These are phyloP conservation scores for Jaapia argillacea DNA, from an alignment of 768 basidiomycete genomes.

Conservation along the genomic window DNA sequence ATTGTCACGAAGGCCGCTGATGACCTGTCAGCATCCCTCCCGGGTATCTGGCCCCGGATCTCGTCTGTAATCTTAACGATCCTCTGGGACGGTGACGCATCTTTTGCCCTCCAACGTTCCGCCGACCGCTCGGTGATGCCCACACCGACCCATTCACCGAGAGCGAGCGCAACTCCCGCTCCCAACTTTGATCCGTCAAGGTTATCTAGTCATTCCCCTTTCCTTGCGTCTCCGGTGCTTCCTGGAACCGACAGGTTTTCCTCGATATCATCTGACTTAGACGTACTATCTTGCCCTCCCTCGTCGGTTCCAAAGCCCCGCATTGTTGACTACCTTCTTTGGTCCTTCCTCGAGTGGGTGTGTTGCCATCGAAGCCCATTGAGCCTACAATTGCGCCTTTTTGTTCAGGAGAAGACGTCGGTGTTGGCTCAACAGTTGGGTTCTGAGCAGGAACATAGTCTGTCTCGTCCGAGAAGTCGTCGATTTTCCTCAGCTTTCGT, in stretches of 20 bases:
- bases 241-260: no score
- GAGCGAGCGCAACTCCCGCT: constrained; percentile 2
- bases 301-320: constrained; percentile 27
- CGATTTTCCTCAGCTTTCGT: constrained; percentile 45
- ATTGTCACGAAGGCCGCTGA: constrained; percentile 52
- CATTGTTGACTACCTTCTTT: constrained; percentile 59
- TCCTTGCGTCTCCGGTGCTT: no score
- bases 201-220: no score
- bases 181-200: no score
- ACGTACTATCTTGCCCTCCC: constrained; percentile 20
- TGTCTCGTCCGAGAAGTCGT: constrained; percentile 22
- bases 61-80: constrained; percentile 38
- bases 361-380: constrained; percentile 56
- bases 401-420: constrained; percentile 54
- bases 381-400: constrained; percentile 52
- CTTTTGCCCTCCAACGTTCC: constrained; percentile 44
- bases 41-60: constrained; percentile 58
- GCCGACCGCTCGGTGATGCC: constrained; percentile 32
- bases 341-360: constrained; percentile 62
- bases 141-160: constrained; percentile 44
- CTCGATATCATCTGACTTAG: no score
- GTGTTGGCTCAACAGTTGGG: constrained; percentile 42
- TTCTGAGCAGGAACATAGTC: constrained; percentile 14
- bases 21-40: constrained; percentile 43
- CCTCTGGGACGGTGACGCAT: constrained; percentile 48